Conservation (phyloP, 805 yeast genomes). For the Ogataea dorogensis region DNA sequence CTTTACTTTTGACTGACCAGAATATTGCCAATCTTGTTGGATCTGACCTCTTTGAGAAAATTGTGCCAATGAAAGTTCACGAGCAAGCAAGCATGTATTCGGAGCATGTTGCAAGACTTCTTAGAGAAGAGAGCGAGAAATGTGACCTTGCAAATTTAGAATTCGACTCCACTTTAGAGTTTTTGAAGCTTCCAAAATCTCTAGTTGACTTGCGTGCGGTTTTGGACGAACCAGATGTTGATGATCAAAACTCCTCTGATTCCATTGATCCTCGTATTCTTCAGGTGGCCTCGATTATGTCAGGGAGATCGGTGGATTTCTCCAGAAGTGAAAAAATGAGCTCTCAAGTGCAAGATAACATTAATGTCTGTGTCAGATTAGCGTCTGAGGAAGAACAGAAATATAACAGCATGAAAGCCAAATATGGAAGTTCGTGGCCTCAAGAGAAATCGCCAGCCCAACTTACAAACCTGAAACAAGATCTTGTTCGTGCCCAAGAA, state of each 20-base stretch:
- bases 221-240: constrained; percentile 18
- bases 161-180: constrained; percentile 74
- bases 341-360: constrained; percentile 35
- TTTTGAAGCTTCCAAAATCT: constrained; percentile 69
- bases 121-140: constrained; percentile 71
- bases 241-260: constrained; percentile 22
- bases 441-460: constrained; percentile 22
- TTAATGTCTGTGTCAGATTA: constrained; percentile 37
- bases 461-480: constrained; percentile 18
- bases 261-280: constrained; percentile 41
- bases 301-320: constrained; percentile 26
- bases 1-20: constrained; percentile 50
- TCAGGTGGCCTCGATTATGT: constrained; percentile 38
- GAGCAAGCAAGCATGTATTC: constrained; percentile 85
- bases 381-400: constrained; percentile 37
- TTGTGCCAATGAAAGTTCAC: constrained; percentile 83
- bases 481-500: constrained; percentile 48
- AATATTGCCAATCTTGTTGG: constrained; percentile 47
- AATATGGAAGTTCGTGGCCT: constrained; percentile 39
- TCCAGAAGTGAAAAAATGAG: constrained; percentile 33
- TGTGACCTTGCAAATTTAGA: constrained; percentile 80
- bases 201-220: constrained; percentile 50
- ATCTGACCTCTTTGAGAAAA: constrained; percentile 66
- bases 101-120: constrained; percentile 78
- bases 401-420: constrained; percentile 32